phyloP scores from a whole-genome alignment of 352 stramenopile species.

The Pythium oligandrum region DNA sequence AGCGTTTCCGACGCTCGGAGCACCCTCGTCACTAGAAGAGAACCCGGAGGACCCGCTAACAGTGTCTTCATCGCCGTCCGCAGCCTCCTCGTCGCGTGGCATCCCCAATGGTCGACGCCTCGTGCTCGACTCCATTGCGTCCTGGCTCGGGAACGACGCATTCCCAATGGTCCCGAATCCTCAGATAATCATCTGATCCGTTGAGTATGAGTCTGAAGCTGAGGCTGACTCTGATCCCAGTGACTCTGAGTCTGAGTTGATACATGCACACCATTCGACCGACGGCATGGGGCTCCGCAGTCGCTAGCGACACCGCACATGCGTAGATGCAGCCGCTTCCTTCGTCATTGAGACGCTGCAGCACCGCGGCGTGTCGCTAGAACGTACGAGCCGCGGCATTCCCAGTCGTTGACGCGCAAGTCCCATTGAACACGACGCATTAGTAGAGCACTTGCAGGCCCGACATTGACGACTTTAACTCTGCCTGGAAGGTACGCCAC shows the following conservation, averaged over 20 bases:
- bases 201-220: background rate
- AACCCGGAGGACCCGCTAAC: too few species aligned
- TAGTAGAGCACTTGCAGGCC: constrained; percentile 36
- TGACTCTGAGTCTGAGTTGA: too few species aligned
- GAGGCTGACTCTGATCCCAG: too few species aligned
- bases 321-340: constrained; percentile 26
- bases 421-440: too few species aligned
- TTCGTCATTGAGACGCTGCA: constrained; percentile 36
- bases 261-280: too few species aligned
- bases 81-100: too few species aligned
- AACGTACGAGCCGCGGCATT: constrained; percentile 10
- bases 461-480: constrained; percentile 19
- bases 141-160: too few species aligned
- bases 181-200: constrained; percentile 1
- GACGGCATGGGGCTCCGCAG: constrained; percentile 42
- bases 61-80: too few species aligned
- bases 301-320: constrained; percentile 34
- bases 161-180: background rate
- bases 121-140: too few species aligned
- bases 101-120: too few species aligned
- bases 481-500: constrained; percentile 14
- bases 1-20: background rate
- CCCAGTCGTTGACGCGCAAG: too few species aligned
- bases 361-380: constrained; percentile 28
- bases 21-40: background rate